Evolutionary conservation across 2,329 filamentous ascomycete genomes (phyloP), one percentile per base, ranked within the genome.

Genomic region (Aureobasidium sp.): DNA sequence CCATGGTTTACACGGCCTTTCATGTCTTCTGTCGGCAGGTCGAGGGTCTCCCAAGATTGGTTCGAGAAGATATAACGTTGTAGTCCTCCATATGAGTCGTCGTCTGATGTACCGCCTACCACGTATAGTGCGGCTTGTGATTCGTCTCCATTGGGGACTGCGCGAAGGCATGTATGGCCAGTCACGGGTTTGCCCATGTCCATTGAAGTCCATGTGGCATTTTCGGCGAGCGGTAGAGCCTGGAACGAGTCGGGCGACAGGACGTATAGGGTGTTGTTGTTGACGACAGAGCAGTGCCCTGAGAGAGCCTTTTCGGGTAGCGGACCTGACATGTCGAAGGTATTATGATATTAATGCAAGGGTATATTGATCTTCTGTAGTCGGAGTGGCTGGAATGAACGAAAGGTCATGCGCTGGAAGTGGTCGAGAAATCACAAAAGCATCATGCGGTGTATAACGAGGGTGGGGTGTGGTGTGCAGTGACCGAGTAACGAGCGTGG

Each of bases 191-290:
- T 81, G 53, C 90, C 90, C 71, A 81, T 81, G 0, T 80, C 70
- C 67, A 94, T 73, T 66, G 79, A 72, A 65, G 82, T 77, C 93
- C 93, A 97, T 75, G 84, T 75, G 53, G 85, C 88, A 56, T 88
- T 88, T 66, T 85, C 75, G 65, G 82, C 76, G 65, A 97, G 76
- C 14, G 80, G 75, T 66, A 97, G 75, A 9, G 88, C 88, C 72
- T 91, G 84, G 68, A 97, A 92, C 31, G 85, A 89, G 50, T 83
- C 76, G 9, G 85, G 76, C 6, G 90, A 90, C 73, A 90, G 96
- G 49, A 89, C 86, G 77, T 95, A 97, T 59, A 97, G 84, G 14
- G 86, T 91, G 73, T 91, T 86, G 71, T 91, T 81, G 77, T 90
- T 81, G 64, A 97, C 82, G 70, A 88, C 84, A 62, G 91, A 91